A percentile compares a stretch with the other conserved stretches of the same genome.
Evolutionary conservation across 108 stramenopile species (phyloP).

Genomic region (Discostella pseudostelligera): DNA sequence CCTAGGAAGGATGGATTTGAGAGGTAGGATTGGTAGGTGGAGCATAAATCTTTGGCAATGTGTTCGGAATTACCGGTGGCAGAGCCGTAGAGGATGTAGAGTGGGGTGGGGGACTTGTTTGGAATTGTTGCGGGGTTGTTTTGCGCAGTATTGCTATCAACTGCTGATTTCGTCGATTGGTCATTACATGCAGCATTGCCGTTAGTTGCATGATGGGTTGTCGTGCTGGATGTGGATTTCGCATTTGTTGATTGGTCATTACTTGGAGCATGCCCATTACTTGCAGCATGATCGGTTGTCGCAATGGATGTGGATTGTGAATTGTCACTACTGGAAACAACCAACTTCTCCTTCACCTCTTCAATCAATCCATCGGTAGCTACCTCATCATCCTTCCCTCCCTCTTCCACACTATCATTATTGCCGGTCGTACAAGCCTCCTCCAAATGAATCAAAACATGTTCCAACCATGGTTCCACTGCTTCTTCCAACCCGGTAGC

Average conservation of each 20-base stretch:
- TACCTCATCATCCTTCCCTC: neutral
- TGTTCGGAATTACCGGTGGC: slow-evolving; percentile 81
- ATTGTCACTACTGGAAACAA: neutral
- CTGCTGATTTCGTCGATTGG: too few relatives aligned
- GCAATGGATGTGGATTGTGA: neutral
- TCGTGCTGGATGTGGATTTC: too few relatives aligned
- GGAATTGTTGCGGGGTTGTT: neutral
- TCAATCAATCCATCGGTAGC: neutral
- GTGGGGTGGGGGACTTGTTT: slow-evolving; percentile 46
- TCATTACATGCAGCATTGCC: too few relatives aligned
- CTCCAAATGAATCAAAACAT: slow-evolving; percentile 43
- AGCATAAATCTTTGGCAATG: slow-evolving; percentile 74
- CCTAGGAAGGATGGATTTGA: slow-evolving; percentile 41
- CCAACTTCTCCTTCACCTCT: neutral
- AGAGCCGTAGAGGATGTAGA: slow-evolving; percentile 73
- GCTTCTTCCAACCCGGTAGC: slow-evolving; percentile 80
- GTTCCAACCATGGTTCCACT: slow-evolving; percentile 82
- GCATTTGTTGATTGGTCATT: too few relatives aligned
- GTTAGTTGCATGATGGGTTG: too few relatives aligned
- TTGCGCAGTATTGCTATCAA: neutral
- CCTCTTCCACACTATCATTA: neutral
- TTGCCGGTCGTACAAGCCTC: slow-evolving; percentile 37
- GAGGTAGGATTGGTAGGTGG: slow-evolving; percentile 49
- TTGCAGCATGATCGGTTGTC: neutral
- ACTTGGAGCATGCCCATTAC: too few relatives aligned